phyloP scores from a whole-genome alignment of 2,329 filamentous ascomycete genomes.

The Arthrobotrys iridis region DNA sequence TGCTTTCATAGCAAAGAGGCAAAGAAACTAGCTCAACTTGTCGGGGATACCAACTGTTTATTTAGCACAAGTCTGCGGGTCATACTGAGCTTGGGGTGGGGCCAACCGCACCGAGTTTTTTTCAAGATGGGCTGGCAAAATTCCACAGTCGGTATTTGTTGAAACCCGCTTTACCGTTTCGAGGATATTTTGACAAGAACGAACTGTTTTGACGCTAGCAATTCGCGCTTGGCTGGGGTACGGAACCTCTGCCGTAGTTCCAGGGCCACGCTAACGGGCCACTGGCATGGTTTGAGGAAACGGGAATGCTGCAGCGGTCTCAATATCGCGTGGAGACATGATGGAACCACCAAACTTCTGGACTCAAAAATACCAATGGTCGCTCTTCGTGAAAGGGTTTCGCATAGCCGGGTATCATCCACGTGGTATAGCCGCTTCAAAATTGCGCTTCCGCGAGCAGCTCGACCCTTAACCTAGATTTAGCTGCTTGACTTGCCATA shows the following conservation, averaged over 20 bases:
- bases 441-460: constrained; percentile 5
- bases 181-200: constrained; percentile 18
- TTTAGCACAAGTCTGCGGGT: constrained; percentile 35
- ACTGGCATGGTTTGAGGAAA: constrained; percentile 15
- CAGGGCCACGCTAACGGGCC: constrained; percentile 36
- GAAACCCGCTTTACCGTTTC: background rate
- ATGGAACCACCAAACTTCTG: constrained; percentile 10
- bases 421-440: constrained; percentile 22
- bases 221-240: constrained; percentile 26
- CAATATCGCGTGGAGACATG: constrained; percentile 12
- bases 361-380: background rate
- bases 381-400: background rate
- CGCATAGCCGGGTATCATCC: background rate
- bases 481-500: no score
- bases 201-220: constrained; percentile 28
- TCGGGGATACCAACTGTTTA: constrained; percentile 27
- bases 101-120: constrained; percentile 26
- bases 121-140: constrained; percentile 24
- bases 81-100: constrained; percentile 32
- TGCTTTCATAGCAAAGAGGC: constrained; percentile 20
- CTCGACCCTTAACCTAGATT: no score
- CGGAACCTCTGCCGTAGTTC: constrained; percentile 50
- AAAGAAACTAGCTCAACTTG: constrained; percentile 25
- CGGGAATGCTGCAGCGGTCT: constrained; percentile 32
- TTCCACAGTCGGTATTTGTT: constrained; percentile 24